Base-by-base conservation (phyloP, 164 flowering plant species). In the Stephania japonica region DNA sequence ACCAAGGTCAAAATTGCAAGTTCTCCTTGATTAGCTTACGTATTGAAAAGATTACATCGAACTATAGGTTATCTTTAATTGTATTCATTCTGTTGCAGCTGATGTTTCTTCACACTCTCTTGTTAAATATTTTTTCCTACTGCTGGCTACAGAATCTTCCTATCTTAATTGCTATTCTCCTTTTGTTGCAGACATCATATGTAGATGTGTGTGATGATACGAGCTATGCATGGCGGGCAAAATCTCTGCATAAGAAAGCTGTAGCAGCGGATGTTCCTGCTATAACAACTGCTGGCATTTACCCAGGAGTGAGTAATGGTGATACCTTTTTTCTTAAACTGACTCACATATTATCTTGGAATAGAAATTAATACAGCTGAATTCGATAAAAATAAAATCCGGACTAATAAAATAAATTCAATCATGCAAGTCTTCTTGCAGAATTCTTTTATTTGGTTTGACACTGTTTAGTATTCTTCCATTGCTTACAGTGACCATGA, bases 241-340 rank as follows among this genome's bases (percentile, higher is more conserved):
- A 92, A 83, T 87, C 95, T 26, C 85, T 87, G 64, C 87, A 81
- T 67, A 70, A 83, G 75, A 83, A 81, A 79, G 99, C 99, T 23
- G 42, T 85, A 53, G 89, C 86, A 77, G 97, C 95, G 67, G 85
- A 89, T 72, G 69, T 95, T 84, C 93, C 97, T 75, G 99, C 99
- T 43, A 89, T 95, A 74, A 95, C 93, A 76, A 91, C 97, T 66
- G 94, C 84, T 71, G 99, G 99, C 77, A 92, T 95, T 71, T 95
- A 92, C 78, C 99, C 99, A 16, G 99, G 99, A 88, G 97, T 95
- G 80, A 92, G 97, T 94, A 95, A 92, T 81, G 96, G 99, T 95
- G 56, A 75, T 71, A 47, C 68, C 27, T 72, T 59, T 42, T 32
- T 72, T 72, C 56, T 49, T 68, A 67, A 71, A 43, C 56, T 61